Evolutionary conservation across 2,329 filamentous ascomycete genomes (phyloP).

Genomic region (Capronia epimyces): DNA sequence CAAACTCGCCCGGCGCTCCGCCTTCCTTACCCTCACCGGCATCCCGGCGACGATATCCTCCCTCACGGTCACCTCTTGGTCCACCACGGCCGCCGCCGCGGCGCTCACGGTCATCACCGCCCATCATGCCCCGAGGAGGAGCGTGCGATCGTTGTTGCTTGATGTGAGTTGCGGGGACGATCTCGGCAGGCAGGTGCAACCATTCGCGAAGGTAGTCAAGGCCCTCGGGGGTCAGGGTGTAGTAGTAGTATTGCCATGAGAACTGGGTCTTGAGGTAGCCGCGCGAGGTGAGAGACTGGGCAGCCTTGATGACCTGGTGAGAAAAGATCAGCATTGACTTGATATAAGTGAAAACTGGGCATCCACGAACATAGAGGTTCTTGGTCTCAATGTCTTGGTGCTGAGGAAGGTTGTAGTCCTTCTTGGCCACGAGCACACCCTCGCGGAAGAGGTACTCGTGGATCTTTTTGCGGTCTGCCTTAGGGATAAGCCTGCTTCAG

Average conservation of each 20-base stretch:
- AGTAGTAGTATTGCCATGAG: slow-evolving; percentile 99
- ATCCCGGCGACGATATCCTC: slow-evolving; percentile 88
- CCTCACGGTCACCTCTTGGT: slow-evolving; percentile 70
- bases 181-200: slow-evolving; percentile 99
- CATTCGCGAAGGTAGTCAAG: slow-evolving; percentile 99
- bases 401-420: slow-evolving; percentile 98
- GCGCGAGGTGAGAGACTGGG: slow-evolving; percentile 95
- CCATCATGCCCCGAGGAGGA: slow-evolving; percentile 97
- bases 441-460: slow-evolving; percentile 99
- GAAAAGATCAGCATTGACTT: slow-evolving; percentile 8
- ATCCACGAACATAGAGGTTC: slow-evolving; percentile 76
- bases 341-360: slow-evolving; percentile 5
- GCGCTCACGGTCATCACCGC: slow-evolving; percentile 73
- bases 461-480: slow-evolving; percentile 99
- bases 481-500: slow-evolving; percentile 84
- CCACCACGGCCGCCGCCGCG: slow-evolving; percentile 79
- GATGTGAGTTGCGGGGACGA: slow-evolving; percentile 99
- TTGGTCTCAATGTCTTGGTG: slow-evolving; percentile 98
- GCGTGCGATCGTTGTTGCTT: slow-evolving; percentile 99
- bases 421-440: slow-evolving; percentile 91
- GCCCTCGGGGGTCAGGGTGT: slow-evolving; percentile 98
- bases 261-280: slow-evolving; percentile 99
- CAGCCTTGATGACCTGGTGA: slow-evolving; percentile 81
- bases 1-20: slow-evolving; percentile 84
- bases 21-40: slow-evolving; percentile 84